phyloP scores from a whole-genome alignment of 768 basidiomycete species.

The Rhodocollybia butyracea region DNA sequence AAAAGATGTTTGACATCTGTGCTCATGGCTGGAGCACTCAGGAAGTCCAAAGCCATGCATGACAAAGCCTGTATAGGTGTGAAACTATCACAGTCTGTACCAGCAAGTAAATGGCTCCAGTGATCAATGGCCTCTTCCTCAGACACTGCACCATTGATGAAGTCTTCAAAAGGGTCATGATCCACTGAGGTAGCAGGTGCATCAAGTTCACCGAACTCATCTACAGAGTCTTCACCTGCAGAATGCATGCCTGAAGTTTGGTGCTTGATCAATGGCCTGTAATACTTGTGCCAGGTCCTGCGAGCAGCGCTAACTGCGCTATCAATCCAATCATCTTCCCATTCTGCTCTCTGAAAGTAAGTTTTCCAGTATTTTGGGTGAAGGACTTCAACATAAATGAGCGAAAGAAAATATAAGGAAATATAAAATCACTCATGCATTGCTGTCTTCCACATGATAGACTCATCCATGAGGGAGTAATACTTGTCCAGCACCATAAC shows the following conservation, averaged over 20 bases:
- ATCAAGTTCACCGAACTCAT: neutral
- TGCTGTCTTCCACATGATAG: too few species aligned
- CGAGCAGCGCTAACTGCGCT: neutral
- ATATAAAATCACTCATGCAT: neutral
- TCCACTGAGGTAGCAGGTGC: neutral
- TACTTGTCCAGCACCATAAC: neutral
- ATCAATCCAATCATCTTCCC: neutral
- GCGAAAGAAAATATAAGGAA: neutral
- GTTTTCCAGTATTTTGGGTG: neutral
- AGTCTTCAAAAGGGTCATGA: neutral
- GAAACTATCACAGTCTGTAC: neutral
- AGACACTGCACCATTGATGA: neutral
- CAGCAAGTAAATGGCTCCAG: neutral
- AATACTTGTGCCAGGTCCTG: neutral
- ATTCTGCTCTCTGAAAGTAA: neutral
- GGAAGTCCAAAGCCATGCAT: too few species aligned
- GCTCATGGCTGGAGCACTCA: too few species aligned
- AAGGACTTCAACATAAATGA: neutral
- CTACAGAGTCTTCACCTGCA: neutral
- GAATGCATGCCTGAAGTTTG: neutral
- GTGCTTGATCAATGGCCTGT: neutral
- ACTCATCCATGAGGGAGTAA: neutral
- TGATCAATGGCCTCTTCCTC: neutral
- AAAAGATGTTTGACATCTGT: too few species aligned
- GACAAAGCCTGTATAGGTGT: neutral